A percentile compares a stretch with the other conserved stretches of the same genome.
phyloP scores from a whole-genome alignment of 1,284 basidiomycete species.

The Termitomyces sp. region DNA sequence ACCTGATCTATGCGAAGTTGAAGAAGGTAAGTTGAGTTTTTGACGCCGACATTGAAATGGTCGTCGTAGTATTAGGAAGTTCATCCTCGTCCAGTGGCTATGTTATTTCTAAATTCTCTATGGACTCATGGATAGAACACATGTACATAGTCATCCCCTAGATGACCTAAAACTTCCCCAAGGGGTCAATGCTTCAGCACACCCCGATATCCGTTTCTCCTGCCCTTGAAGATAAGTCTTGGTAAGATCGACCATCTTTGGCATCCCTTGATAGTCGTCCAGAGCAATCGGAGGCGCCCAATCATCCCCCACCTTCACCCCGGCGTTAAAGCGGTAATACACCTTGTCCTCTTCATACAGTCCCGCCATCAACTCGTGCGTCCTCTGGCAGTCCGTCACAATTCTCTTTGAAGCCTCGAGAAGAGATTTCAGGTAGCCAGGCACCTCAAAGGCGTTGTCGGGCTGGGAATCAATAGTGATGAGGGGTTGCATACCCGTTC shows the following conservation, averaged over 20 bases:
- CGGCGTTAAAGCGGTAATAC: constrained; percentile 14
- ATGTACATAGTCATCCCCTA: not conserved
- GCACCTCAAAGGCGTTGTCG: not conserved
- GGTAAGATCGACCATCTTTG: constrained; percentile 8
- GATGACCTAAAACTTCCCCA: not conserved
- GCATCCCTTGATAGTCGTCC: constrained; percentile 11
- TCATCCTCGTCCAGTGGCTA: not conserved
- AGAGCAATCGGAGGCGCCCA: constrained; percentile 10
- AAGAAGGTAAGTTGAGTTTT: not conserved
- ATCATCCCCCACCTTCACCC: constrained; percentile 6
- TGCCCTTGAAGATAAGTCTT: constrained; percentile 8
- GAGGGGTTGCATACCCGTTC: constrained; percentile 14
- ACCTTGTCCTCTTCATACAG: constrained; percentile 6
- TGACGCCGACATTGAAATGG: not conserved
- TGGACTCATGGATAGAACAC: too few relatives aligned
- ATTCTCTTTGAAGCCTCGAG: constrained; percentile 4
- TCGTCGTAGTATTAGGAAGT: not conserved
- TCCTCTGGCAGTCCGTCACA: constrained; percentile 11
- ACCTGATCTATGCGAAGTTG: not conserved
- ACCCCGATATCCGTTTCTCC: constrained; percentile 4
- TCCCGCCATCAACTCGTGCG: constrained; percentile 5
- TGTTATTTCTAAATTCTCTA: not conserved
- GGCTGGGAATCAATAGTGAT: constrained; percentile 6
- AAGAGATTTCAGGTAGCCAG: constrained; percentile 3
- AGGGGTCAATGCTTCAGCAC: constrained; percentile 1